These are phyloP conservation scores for Podaxis sp. DNA, from an alignment of 768 basidiomycete species.

Conservation along the genomic window DNA sequence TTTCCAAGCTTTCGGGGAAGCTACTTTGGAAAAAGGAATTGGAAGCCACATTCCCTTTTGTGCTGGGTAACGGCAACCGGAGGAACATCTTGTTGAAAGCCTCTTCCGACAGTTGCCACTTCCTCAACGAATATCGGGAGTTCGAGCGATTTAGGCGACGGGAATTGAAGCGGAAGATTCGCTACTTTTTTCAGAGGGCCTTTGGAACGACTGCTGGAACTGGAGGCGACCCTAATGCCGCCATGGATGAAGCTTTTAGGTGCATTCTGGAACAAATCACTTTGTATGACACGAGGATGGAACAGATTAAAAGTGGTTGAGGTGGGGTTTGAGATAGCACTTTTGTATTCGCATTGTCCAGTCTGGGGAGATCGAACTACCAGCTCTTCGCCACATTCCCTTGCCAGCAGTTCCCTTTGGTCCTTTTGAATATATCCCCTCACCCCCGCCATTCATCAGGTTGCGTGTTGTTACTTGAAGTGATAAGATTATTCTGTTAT, in stretches of 20 bases:
- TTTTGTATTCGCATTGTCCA: too few relatives aligned
- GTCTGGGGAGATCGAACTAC: too few relatives aligned
- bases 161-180: neutral
- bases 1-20: neutral
- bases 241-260: neutral
- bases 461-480: too few relatives aligned
- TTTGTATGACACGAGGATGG: neutral
- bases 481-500: too few relatives aligned
- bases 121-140: neutral
- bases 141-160: neutral
- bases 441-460: too few relatives aligned
- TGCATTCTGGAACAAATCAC: neutral
- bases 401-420: too few relatives aligned
- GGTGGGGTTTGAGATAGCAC: too few relatives aligned
- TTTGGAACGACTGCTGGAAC: neutral
- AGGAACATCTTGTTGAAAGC: neutral
- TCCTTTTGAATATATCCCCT: too few relatives aligned
- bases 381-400: too few relatives aligned
- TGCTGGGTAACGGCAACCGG: neutral
- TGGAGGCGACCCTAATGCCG: neutral
- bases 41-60: neutral
- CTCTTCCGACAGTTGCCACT: neutral
- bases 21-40: neutral
- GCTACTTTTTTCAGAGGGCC: neutral
- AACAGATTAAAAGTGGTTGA: neutral